phyloP scores from a whole-genome alignment of 176 grass and related monocot genomes.

The Rhynchospora breviuscula region DNA sequence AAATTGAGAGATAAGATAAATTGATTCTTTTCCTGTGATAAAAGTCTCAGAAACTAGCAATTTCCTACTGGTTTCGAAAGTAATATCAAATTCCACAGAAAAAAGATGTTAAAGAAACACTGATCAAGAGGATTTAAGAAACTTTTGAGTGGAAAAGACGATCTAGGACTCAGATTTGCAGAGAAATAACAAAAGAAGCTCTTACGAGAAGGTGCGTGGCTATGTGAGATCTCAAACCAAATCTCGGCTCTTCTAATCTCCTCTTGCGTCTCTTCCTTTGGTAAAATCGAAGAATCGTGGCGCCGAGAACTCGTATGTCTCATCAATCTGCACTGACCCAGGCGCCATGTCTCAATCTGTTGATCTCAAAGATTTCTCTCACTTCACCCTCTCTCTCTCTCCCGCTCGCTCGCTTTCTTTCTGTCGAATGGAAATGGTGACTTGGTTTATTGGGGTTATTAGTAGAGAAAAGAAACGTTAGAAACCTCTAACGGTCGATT shows the following conservation, averaged over 20 bases:
- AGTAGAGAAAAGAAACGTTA: not conserved
- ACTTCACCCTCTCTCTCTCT: not conserved
- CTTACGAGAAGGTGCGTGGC: constrained; percentile 83
- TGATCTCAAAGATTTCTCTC: not conserved
- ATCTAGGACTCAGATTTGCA: not conserved
- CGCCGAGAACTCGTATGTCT: constrained; percentile 78
- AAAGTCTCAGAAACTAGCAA: no score
- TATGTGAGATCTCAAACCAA: constrained; percentile 65
- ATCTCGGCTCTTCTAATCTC: constrained; percentile 50
- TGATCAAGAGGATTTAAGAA: not conserved
- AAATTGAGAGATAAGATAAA: not conserved
- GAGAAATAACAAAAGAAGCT: not conserved
- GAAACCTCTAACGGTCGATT: no score
- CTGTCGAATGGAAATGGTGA: not conserved
- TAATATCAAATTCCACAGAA: not conserved
- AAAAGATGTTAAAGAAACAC: not conserved
- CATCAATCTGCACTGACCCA: constrained; percentile 42
- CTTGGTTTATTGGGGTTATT: not conserved
- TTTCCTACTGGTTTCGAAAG: not conserved
- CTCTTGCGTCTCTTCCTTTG: constrained; percentile 53
- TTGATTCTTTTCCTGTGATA: not conserved
- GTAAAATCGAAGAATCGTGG: constrained; percentile 83
- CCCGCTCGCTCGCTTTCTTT: not conserved
- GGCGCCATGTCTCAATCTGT: not conserved
- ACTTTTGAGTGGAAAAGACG: not conserved